Base-by-base conservation (phyloP, 23 red algal species). In the Cyanidioschyzon merolae region DNA sequence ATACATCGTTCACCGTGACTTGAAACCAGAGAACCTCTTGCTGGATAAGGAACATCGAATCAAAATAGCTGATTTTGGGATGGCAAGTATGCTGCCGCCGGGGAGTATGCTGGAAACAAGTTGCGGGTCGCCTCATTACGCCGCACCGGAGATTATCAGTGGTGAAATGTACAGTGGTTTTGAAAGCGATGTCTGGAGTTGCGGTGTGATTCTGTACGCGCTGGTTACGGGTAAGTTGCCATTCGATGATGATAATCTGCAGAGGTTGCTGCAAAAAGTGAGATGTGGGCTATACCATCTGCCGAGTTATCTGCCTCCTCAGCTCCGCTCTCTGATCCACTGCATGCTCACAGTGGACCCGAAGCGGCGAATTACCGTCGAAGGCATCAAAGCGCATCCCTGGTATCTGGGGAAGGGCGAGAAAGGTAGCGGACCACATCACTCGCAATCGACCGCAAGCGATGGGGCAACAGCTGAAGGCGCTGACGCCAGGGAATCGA, bases 231-330 rank as follows among this genome's bases (percentile, higher is more conserved):
- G 94, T 63, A 87, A 84, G 39, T 80, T 98, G 74, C 94, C 94
- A n/a, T 98, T 98, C 76, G 94, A 98, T 76, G 94, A 98, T 79
- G 94, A 98, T 76, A 91, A 98, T 81, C 77, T 98, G 36, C 88
- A 91, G 77, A 85, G 94, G n/a, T 75, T 98, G 39, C 40, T 98
- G 71, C 82, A 83, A 39, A 98, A 98, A 58, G 94, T 98, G 38
- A 83, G 89, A 26, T 74, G 80, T n/a, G 94, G 88, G 32, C 63
- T 89, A 39, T 89, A 86, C 51, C 89, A 91, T 58, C 76, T 98
- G 16, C 94, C 94, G 29, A 85, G 83, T 37, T 75, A 88, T 68
- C 68, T 98, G 58, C 86, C 86, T 0, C 51, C 80, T 2, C 79
- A 90, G 34, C 51, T 89, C 63, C 86, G 86, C 59, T 68, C 80